phyloP scores from a whole-genome alignment of 352 stramenopile genomes.

The Blastocystis sp. region DNA sequence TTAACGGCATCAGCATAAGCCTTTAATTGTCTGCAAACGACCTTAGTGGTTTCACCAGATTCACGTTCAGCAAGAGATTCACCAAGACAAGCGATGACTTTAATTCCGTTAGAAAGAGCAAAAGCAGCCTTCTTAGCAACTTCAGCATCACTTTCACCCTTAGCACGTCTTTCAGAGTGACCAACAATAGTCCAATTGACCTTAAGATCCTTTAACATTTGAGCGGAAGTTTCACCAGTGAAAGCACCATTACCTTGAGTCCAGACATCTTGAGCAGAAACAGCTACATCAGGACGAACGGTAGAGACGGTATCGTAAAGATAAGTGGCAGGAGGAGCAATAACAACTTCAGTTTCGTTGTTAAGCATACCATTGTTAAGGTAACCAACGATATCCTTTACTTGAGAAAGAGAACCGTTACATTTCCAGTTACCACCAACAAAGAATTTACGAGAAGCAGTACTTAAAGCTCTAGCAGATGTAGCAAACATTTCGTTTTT shows the following conservation, averaged over 20 bases:
- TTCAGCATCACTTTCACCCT: slow-evolving; percentile 68
- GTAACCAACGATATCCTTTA: slow-evolving; percentile 45
- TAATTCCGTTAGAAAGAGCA: slow-evolving; percentile 69
- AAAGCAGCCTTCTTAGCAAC: slow-evolving; percentile 77
- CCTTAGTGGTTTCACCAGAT: slow-evolving; percentile 66
- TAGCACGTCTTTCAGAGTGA: slow-evolving; percentile 74
- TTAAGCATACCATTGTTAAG: slow-evolving; percentile 48
- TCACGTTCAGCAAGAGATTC: slow-evolving; percentile 81
- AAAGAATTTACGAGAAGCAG: slow-evolving; percentile 73
- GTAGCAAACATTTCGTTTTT: no score
- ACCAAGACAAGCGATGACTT: slow-evolving; percentile 83
- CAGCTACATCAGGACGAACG: slow-evolving; percentile 45
- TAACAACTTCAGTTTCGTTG: slow-evolving; percentile 72
- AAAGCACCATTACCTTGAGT: slow-evolving; percentile 74
- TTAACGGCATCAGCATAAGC: slow-evolving; percentile 61
- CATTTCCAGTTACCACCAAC: slow-evolving; percentile 99
- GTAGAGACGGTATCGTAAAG: slow-evolving; percentile 51
- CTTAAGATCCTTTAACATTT: slow-evolving; percentile 83
- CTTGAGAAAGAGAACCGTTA: slow-evolving; percentile 60
- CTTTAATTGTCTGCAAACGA: slow-evolving; percentile 73
- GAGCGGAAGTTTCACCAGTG: slow-evolving; percentile 83
- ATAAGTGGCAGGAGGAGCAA: slow-evolving; percentile 78
- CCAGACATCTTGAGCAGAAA: slow-evolving; percentile 64
- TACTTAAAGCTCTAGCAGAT: slow-evolving; percentile 25
- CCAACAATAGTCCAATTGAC: slow-evolving; percentile 79